Evolutionary conservation across 2,329 filamentous ascomycete genomes (phyloP), one percentile per base, ranked within the genome.

Genomic region (Didymella glomerata): DNA sequence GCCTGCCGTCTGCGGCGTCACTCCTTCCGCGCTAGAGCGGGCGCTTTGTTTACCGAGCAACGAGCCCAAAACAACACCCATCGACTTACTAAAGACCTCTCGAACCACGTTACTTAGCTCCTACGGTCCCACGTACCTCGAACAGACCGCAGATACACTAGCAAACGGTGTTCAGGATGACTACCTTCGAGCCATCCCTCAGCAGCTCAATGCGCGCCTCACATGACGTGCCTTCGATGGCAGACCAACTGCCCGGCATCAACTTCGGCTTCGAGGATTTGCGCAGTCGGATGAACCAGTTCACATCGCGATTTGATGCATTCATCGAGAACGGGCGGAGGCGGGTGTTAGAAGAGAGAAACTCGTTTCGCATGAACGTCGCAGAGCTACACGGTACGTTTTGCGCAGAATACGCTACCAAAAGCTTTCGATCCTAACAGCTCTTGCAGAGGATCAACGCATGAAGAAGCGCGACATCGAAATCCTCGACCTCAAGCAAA

Each of bases 181-280:
- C 87, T 20, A 79, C 84, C 50, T 92, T 92, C 68, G 89, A 91
- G 67, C 84, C 88, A 9, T 89, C 89, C 1, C 83, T 90, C 67
- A 90, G 89, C 13, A 85, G 85, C 55, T 88, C 86, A 77, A 78
- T 87, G 68, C 85, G 85, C 65, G 84, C 86, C 63, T 82, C 85
- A 34, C 82, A 86, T 40, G 80, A 82, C 46, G 86, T 83, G 41
- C 85, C 87, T 14, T 90, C 88, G 7, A 87, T 91, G 80, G 89
- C 88, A 41, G 90, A 93, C 75, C 87, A 87, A 48, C 86, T 99
- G 9, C 95, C 95, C 34, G 91, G 85, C 75, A 91, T 96, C 77
- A 93, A 97, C 78, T 98, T 99, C 77, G 93, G 93, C 58, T 98
- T 98, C 77, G 93, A 98, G 70, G 92, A 97, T 68, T 80, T 99